phyloP scores from a whole-genome alignment of 352 stramenopile species.

The Halophytophthora batemanensis region DNA sequence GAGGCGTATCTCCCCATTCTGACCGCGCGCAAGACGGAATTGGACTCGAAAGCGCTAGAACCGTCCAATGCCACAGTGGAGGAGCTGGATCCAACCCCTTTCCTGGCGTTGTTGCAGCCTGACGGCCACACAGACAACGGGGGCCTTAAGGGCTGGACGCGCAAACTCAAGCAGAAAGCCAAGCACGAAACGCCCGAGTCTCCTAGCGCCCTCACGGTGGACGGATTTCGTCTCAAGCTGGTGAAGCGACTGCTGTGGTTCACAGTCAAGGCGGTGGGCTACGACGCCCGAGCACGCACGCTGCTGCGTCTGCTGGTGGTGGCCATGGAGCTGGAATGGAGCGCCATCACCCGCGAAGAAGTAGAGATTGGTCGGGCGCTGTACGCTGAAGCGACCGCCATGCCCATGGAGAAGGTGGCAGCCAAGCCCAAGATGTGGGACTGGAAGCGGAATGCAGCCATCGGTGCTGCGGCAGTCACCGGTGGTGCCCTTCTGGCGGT shows the following conservation, averaged over 20 bases:
- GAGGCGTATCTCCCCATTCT: slow-evolving; percentile 78
- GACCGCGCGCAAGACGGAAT: slow-evolving; percentile 22
- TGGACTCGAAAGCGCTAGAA: slow-evolving; percentile 19
- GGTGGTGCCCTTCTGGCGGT: slow-evolving; percentile 71
- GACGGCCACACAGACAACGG: slow-evolving; percentile 14
- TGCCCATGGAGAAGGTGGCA: slow-evolving; percentile 61
- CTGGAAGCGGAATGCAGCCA: slow-evolving; percentile 76
- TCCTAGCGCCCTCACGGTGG: slow-evolving; percentile 17
- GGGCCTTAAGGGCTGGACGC: slow-evolving; percentile 30
- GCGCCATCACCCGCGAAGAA: slow-evolving; percentile 63
- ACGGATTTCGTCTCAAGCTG: slow-evolving; percentile 53
- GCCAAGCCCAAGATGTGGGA: slow-evolving; percentile 63
- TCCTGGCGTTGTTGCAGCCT: slow-evolving; percentile 52
- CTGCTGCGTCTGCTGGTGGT: slow-evolving; percentile 47
- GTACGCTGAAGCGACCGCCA: slow-evolving; percentile 68
- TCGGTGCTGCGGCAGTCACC: slow-evolving; percentile 65
- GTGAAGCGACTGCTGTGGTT: slow-evolving; percentile 77
- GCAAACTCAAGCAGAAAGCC: slow-evolving; percentile 25
- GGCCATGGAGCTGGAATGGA: slow-evolving; percentile 57
- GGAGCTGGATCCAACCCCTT: slow-evolving; percentile 56
- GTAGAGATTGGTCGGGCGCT: slow-evolving; percentile 62
- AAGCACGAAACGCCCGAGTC: slow-evolving; percentile 18
- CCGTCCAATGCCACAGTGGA: slow-evolving; percentile 11
- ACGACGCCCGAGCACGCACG: slow-evolving; percentile 64
- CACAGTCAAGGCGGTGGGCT: slow-evolving; percentile 70